Conservation (phyloP, 2,329 filamentous ascomycete genomes). For the Trichoderma oligosporum region DNA sequence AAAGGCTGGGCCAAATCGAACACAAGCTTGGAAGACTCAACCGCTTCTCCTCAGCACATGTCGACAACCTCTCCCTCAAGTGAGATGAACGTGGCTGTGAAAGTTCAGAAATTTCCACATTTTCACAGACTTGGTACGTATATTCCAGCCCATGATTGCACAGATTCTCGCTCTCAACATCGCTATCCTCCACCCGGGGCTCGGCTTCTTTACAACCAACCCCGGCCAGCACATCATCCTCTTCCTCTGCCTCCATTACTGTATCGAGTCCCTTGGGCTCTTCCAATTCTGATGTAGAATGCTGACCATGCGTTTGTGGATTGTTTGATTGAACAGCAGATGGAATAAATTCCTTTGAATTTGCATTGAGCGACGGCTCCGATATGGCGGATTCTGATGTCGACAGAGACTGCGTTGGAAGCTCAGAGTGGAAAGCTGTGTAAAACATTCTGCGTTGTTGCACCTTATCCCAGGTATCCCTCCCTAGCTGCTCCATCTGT, state of each 20-base stretch:
- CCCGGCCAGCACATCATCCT: too few species aligned
- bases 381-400: background rate
- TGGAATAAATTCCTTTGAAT: conserved; percentile 34
- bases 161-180: background rate
- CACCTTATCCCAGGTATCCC: conserved; percentile 38
- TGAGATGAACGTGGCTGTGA: background rate
- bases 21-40: conserved; percentile 31
- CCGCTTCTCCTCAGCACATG: conserved; percentile 22
- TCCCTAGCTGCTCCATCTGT: conserved; percentile 45
- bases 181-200: too few species aligned
- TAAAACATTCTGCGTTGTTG: conserved; percentile 12
- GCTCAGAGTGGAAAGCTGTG: background rate
- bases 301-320: background rate
- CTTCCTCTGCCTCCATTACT: conserved; percentile 25
- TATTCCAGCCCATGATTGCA: conserved; percentile 19
- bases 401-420: background rate
- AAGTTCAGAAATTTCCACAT: background rate
- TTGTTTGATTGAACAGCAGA: background rate
- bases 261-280: conserved; percentile 24
- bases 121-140: background rate
- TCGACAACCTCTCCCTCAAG: background rate
- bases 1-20: conserved; percentile 26
- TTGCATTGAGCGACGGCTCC: conserved; percentile 26
- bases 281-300: background rate
- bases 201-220: too few species aligned